Conservation (phyloP, 2,329 filamentous ascomycete genomes). For the Sclerotinia subarctica region DNA sequence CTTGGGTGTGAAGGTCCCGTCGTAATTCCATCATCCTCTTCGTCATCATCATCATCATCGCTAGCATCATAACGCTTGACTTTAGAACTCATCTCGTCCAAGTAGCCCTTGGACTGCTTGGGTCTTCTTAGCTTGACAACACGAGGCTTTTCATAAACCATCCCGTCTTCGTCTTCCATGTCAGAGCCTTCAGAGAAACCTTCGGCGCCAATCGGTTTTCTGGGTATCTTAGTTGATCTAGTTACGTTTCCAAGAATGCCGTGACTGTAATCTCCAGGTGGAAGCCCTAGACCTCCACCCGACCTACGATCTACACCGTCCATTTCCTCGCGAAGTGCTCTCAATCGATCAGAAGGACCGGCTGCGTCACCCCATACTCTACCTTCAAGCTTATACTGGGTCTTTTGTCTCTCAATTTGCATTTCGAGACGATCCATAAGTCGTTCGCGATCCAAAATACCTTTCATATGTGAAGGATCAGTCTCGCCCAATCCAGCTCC, state of each 20-base stretch:
- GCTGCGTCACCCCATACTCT: conserved; percentile 80
- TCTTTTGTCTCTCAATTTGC: conserved; percentile 95
- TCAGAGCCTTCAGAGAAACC: conserved; percentile 34
- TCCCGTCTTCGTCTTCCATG: conserved; percentile 50
- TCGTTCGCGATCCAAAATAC: conserved; percentile 86
- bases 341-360: conserved; percentile 85
- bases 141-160: conserved; percentile 65
- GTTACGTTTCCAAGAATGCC: conserved; percentile 72
- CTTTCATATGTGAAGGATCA: conserved; percentile 77
- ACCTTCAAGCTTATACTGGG: conserved; percentile 94
- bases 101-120: conserved; percentile 55
- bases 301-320: conserved; percentile 57
- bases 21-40: conserved; percentile 61
- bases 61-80: conserved; percentile 66
- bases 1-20: conserved; percentile 74
- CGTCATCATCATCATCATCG: conserved; percentile 36
- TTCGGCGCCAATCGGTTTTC: conserved; percentile 50
- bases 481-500: conserved; percentile 51
- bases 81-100: conserved; percentile 70
- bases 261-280: conserved; percentile 63
- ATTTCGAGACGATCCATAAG: conserved; percentile 93
- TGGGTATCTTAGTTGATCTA: conserved; percentile 55
- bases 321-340: conserved; percentile 93
- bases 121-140: conserved; percentile 77
- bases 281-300: conserved; percentile 39